These are phyloP conservation scores for Fomitopsis pinicola DNA, from an alignment of 1,284 basidiomycete species.

Conservation along the genomic window DNA sequence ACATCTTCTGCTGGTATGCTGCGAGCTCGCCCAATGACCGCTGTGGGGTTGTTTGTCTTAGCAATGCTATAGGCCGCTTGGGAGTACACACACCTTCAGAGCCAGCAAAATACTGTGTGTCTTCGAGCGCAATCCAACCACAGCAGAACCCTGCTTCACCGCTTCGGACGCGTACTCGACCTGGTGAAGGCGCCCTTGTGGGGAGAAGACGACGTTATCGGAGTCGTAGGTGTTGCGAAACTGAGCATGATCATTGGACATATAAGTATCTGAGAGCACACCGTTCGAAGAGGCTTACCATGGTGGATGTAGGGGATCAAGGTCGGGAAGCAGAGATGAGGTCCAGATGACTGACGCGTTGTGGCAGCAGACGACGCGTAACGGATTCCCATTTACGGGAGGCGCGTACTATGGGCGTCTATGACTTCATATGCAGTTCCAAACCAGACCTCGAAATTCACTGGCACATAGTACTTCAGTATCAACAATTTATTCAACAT, in stretches of 20 bases:
- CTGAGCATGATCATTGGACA: constrained; percentile 35
- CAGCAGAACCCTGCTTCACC: constrained; percentile 98
- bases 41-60: constrained; percentile 37
- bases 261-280: neutral
- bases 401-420: neutral
- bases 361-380: constrained; percentile 20
- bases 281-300: constrained; percentile 6
- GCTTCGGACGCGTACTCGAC: constrained; percentile 99
- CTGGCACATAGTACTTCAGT: no score
- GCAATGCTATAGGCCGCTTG: neutral
- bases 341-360: constrained; percentile 20
- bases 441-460: no score
- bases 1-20: constrained; percentile 99
- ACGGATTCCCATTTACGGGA: constrained; percentile 15
- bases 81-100: constrained; percentile 62
- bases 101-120: constrained; percentile 94
- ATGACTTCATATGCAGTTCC: no score
- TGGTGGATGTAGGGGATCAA: neutral
- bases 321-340: constrained; percentile 2
- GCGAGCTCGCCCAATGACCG: constrained; percentile 98
- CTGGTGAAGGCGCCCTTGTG: constrained; percentile 88
- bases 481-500: no score
- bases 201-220: constrained; percentile 95
- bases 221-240: constrained; percentile 96
- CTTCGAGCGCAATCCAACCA: constrained; percentile 92